Evolutionary conservation across 1,139 yeast genomes (phyloP).

Genomic region (Pichia sp.): DNA sequence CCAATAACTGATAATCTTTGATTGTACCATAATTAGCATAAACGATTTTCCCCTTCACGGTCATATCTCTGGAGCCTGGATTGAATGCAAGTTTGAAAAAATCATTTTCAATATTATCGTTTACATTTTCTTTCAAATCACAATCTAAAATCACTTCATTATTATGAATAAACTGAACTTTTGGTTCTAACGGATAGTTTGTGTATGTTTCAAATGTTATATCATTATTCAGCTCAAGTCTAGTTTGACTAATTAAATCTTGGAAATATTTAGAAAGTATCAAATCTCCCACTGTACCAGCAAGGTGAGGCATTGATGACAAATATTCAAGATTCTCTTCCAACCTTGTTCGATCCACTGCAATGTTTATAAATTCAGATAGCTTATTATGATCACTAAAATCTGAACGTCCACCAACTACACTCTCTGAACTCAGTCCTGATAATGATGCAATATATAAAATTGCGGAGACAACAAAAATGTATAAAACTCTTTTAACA

Average conservation of each 20-base stretch:
- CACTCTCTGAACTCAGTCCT: slow-evolving; percentile 39
- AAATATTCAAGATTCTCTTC: slow-evolving; percentile 69
- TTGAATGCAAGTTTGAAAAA: slow-evolving; percentile 43
- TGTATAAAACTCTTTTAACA: slow-evolving; percentile 67
- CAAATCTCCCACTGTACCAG: slow-evolving; percentile 83
- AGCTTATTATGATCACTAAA: slow-evolving; percentile 55
- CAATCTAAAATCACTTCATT: slow-evolving; percentile 23
- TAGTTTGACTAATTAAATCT: slow-evolving; percentile 49
- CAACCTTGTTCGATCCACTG: slow-evolving; percentile 51
- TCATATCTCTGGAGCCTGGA: slow-evolving; percentile 60
- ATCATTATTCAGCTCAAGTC: slow-evolving; percentile 45
- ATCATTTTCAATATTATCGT: slow-evolving; percentile 12
- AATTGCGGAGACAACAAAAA: slow-evolving; percentile 50
- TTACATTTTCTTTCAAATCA: slow-evolving; percentile 23
- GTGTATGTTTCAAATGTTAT: slow-evolving; percentile 46
- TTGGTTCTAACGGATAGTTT: slow-evolving; percentile 45
- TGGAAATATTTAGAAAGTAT: slow-evolving; percentile 61
- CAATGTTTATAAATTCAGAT: slow-evolving; percentile 39
- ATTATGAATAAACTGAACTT: slow-evolving; percentile 19
- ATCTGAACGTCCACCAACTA: slow-evolving; percentile 39
- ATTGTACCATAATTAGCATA: slow-evolving; percentile 62
- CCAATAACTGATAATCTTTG: slow-evolving; percentile 47
- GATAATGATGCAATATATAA: slow-evolving; percentile 53
- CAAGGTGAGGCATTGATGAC: slow-evolving; percentile 75
- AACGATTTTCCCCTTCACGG: slow-evolving; percentile 43